A percentile compares a stretch with the other conserved stretches of the same genome.
These are phyloP conservation scores for Massariosphaeria phaeospora DNA, from an alignment of 495 filamentous ascomycete species.

Conservation along the genomic window DNA sequence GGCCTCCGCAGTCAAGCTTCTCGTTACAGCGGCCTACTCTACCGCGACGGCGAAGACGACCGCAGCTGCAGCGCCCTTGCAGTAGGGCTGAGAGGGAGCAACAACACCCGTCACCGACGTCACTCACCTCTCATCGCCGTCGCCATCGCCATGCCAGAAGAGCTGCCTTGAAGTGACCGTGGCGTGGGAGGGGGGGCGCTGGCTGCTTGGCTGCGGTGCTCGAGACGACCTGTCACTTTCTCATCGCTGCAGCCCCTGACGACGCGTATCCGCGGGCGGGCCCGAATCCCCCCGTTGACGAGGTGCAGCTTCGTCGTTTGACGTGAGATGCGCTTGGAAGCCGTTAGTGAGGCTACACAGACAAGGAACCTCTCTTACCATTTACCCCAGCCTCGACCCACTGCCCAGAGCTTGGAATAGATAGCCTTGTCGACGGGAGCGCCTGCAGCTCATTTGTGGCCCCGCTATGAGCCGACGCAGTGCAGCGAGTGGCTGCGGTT, in stretches of 20 bases:
- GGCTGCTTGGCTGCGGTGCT: neutral
- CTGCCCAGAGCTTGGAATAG: constrained; percentile 22
- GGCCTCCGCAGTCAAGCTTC: constrained; percentile 14
- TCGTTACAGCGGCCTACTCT: constrained; percentile 7
- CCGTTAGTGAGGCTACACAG: constrained; percentile 21
- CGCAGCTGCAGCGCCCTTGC: constrained; percentile 20
- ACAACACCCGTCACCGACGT: neutral
- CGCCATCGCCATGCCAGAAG: too few relatives aligned
- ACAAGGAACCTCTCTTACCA: constrained; percentile 17
- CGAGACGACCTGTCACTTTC: constrained; percentile 13
- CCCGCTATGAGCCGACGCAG: constrained; percentile 5
- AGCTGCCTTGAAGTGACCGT: too few relatives aligned
- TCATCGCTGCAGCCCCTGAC: too few relatives aligned
- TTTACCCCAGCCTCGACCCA: neutral
- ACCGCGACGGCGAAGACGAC: constrained; percentile 5
- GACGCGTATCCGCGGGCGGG: neutral
- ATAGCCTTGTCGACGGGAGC: constrained; percentile 13
- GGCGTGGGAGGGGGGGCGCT: neutral
- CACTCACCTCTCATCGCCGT: too few relatives aligned
- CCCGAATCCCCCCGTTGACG: neutral
- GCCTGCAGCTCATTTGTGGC: constrained; percentile 12
- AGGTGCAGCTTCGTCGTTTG: constrained; percentile 11
- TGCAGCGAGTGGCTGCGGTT: constrained; percentile 13
- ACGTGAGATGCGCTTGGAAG: constrained; percentile 27
- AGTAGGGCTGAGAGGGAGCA: constrained; percentile 16